A percentile compares a stretch with the other conserved stretches of the same genome.
phyloP scores from a whole-genome alignment of 2,329 filamentous ascomycete species.

The Cladorrhinum sp. region DNA sequence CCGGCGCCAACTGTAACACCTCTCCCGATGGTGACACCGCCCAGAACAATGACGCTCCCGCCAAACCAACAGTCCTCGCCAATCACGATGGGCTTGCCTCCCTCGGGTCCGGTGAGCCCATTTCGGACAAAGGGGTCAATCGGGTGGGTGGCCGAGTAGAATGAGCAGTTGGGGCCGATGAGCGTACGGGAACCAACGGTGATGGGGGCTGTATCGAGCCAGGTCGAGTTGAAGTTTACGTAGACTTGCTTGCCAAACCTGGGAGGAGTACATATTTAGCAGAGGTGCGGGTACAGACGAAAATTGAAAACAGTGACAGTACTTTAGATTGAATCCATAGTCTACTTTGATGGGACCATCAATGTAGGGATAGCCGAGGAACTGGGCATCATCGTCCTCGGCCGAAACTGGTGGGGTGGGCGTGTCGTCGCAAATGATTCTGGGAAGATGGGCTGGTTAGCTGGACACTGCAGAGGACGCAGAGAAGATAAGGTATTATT shows the following conservation, averaged over 20 bases:
- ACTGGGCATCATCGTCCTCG: slow-evolving; percentile 60
- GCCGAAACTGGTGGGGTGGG: slow-evolving; percentile 58
- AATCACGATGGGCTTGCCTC: slow-evolving; percentile 68
- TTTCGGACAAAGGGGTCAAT: slow-evolving; percentile 71
- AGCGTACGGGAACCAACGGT: slow-evolving; percentile 74
- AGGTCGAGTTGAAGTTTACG: slow-evolving; percentile 70
- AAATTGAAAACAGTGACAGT: slow-evolving; percentile 18
- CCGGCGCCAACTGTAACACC: slow-evolving; percentile 75
- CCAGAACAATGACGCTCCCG: slow-evolving; percentile 66
- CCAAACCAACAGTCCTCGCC: slow-evolving; percentile 81
- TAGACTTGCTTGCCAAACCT: slow-evolving; percentile 68
- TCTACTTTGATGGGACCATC: slow-evolving; percentile 69
- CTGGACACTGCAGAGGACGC: too few species aligned
- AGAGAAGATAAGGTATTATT: too few species aligned
- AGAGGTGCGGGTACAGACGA: background rate
- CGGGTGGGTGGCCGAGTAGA: slow-evolving; percentile 75
- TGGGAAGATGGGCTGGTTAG: too few species aligned
- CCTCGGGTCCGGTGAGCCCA: slow-evolving; percentile 71
- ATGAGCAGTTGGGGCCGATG: slow-evolving; percentile 72
- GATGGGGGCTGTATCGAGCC: slow-evolving; percentile 74
- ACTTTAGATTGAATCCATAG: slow-evolving; percentile 72
- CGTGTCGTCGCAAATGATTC: slow-evolving; percentile 59
- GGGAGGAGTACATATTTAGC: background rate
- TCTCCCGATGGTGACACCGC: slow-evolving; percentile 74
- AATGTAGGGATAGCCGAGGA: slow-evolving; percentile 63